Conservation (phyloP, 805 yeast genomes). For the Nakazawaea populi region DNA sequence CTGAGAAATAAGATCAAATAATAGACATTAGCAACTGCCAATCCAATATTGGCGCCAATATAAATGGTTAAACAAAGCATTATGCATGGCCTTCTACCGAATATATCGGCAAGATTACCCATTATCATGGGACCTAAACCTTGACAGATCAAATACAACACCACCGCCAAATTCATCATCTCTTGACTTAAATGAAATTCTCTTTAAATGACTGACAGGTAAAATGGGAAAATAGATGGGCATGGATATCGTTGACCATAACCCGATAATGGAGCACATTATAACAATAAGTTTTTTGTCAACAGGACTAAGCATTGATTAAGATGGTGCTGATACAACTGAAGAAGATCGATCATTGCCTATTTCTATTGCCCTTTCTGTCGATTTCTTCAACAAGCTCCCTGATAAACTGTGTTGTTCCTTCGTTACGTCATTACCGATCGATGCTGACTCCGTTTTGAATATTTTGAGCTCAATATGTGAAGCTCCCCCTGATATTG, state of each 20-base stretch:
- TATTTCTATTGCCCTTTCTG: no score
- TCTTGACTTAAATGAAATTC: conserved; percentile 47
- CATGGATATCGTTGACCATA: conserved; percentile 63
- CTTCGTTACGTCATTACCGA: no score
- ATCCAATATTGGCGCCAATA: conserved; percentile 51
- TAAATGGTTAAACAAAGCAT: conserved; percentile 41
- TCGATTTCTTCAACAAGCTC: no score
- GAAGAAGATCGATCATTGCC: no score
- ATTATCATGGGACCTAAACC: conserved; percentile 61
- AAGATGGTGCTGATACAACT: conserved; percentile 18
- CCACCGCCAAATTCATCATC: conserved; percentile 56
- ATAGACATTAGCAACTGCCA: conserved; percentile 46
- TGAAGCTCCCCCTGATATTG: no score
- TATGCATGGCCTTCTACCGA: conserved; percentile 62
- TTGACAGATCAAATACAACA: conserved; percentile 62
- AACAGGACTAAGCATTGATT: conserved; percentile 35
- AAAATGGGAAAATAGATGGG: conserved; percentile 72
- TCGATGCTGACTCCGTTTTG: no score
- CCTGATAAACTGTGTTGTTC: no score
- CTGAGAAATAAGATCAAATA: conserved; percentile 54
- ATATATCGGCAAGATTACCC: conserved; percentile 55
- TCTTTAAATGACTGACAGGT: conserved; percentile 38
- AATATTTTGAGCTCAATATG: no score
- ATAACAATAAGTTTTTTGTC: conserved; percentile 37
- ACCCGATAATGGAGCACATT: conserved; percentile 41